Percentiles rank a stretch among this genome's conserved stretches.
Evolutionary conservation across 2,329 filamentous ascomycete species (phyloP).

Genomic region (Hypoxylon sp.): DNA sequence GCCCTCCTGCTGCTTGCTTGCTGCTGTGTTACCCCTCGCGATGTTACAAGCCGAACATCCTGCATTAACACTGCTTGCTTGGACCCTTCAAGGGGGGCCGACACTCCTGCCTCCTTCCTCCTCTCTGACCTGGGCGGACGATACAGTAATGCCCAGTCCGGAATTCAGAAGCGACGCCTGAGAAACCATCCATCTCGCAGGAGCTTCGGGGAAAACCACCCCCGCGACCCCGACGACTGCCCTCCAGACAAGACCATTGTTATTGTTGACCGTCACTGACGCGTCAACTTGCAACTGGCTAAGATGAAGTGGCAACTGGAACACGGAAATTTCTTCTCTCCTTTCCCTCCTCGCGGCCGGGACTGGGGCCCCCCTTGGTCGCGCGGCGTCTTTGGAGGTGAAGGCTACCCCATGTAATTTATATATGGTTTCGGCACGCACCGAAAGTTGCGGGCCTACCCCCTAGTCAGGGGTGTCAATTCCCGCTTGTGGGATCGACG

Average conservation of each 20-base stretch:
- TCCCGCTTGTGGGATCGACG: conserved; percentile 6
- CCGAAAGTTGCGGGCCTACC: conserved; percentile 23
- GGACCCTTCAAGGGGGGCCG: conserved; percentile 9
- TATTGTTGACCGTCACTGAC: neutral
- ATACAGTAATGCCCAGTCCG: conserved; percentile 8
- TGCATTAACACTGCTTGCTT: conserved; percentile 8
- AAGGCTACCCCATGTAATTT: conserved; percentile 10
- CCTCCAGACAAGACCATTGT: neutral
- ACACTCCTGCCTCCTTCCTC: neutral
- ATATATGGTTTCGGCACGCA: conserved; percentile 35
- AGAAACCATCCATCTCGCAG: neutral
- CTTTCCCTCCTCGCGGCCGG: conserved; percentile 27
- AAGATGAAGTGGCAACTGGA: conserved; percentile 13
- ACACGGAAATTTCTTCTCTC: conserved; percentile 11
- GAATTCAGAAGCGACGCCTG: conserved; percentile 7
- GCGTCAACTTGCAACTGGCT: conserved; percentile 21
- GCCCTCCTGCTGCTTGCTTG: conserved; percentile 1
- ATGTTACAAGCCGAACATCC: conserved; percentile 27
- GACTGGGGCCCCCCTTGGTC: conserved; percentile 16
- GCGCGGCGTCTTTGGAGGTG: conserved; percentile 24
- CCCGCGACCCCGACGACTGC: conserved; percentile 7
- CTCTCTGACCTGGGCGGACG: conserved; percentile 12
- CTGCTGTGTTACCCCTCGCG: conserved; percentile 37
- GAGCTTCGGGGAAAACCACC: conserved; percentile 6
- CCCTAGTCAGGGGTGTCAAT: conserved; percentile 11